Evolutionary conservation across 1,139 yeast species (phyloP).

Genomic region (Candida tunisiensis): DNA sequence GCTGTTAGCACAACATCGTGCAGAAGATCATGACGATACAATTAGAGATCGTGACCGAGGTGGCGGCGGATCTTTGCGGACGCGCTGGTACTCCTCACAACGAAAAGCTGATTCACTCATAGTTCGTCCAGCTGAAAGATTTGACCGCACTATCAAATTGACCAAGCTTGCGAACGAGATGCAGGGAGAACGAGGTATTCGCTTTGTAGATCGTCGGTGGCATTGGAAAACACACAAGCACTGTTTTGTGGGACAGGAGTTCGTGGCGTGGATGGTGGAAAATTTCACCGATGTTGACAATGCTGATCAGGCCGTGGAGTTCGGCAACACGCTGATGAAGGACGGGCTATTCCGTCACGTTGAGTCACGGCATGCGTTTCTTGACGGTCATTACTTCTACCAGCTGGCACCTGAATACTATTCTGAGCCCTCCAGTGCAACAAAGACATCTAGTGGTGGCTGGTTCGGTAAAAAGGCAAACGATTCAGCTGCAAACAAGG

Average conservation of each 20-base stretch:
- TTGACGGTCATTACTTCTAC: slow-evolving; percentile 90
- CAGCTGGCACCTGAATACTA: slow-evolving; percentile 43
- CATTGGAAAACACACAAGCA: slow-evolving; percentile 66
- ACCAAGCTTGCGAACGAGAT: slow-evolving; percentile 44
- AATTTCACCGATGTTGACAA: slow-evolving; percentile 65
- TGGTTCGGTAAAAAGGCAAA: too few relatives aligned
- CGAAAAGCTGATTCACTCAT: slow-evolving; percentile 24
- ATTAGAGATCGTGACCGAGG: too few relatives aligned
- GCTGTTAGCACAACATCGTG: slow-evolving; percentile 11
- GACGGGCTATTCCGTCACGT: slow-evolving; percentile 64
- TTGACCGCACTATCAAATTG: slow-evolving; percentile 26
- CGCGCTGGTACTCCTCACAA: too few relatives aligned
- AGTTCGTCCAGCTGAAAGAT: slow-evolving; percentile 17
- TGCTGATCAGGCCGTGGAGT: slow-evolving; percentile 67
- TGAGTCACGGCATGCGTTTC: slow-evolving; percentile 61
- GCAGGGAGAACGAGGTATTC: slow-evolving; percentile 40
- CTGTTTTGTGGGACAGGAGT: slow-evolving; percentile 73
- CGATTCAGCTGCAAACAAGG: neutral
- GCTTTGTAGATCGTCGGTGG: slow-evolving; percentile 73
- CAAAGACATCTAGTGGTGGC: too few relatives aligned
- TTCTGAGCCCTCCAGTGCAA: too few relatives aligned
- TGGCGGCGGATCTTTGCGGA: slow-evolving; percentile 3
- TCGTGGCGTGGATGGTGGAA: slow-evolving; percentile 72
- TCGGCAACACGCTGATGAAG: slow-evolving; percentile 63
- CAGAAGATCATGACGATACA: slow-evolving; percentile 6